These are phyloP conservation scores for Chlamydomonas applanata DNA, from an alignment of 139 green algal genomes.

Conservation along the genomic window DNA sequence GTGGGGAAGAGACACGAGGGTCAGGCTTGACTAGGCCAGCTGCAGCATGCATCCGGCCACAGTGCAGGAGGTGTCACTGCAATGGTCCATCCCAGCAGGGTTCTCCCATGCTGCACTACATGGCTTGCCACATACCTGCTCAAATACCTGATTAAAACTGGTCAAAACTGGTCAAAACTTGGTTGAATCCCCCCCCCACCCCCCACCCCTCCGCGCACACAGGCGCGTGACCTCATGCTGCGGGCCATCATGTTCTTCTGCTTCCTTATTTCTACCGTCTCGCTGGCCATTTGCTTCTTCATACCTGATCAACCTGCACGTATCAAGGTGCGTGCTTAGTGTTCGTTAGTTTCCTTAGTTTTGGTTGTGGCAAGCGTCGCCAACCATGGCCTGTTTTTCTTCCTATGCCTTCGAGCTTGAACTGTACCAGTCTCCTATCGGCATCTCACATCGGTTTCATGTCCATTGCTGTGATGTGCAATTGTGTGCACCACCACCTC, in stretches of 20 bases:
- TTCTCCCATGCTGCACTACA: no score
- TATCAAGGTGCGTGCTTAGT: not conserved
- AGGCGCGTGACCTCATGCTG: conserved; percentile 38
- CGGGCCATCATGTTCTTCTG: conserved; percentile 26
- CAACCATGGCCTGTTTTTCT: not conserved
- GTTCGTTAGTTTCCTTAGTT: not conserved
- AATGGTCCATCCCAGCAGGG: no score
- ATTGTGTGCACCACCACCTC: no score
- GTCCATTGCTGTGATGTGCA: no score
- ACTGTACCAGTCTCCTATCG: no score
- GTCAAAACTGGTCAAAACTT: not conserved
- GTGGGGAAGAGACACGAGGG: no score
- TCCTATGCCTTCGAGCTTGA: not conserved
- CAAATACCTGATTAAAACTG: not conserved
- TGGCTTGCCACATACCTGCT: no score
- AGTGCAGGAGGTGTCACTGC: no score
- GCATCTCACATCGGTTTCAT: no score
- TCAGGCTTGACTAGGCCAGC: no score
- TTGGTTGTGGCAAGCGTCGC: not conserved
- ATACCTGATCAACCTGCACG: conserved; percentile 6
- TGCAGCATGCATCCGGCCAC: no score
- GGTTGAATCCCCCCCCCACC: not conserved
- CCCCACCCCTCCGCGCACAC: not conserved
- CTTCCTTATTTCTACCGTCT: conserved; percentile 8
- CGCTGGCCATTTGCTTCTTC: conserved; percentile 18